These are phyloP conservation scores for Mortierella sp. DNA, from an alignment of 371 early-diverging fungal species.

Conservation along the genomic window DNA sequence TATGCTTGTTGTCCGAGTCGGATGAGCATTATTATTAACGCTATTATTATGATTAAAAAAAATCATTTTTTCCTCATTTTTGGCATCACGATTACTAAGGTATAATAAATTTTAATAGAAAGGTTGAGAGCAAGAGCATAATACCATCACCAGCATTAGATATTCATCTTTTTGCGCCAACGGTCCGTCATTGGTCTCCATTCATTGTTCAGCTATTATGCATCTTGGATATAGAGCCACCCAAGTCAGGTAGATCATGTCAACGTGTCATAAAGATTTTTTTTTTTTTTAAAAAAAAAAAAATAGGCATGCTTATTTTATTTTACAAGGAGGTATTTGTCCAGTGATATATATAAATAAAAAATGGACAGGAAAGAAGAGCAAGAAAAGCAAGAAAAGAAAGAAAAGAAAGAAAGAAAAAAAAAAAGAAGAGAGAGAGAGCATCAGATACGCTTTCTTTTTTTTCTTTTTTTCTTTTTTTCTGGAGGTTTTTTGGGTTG, in stretches of 20 bases:
- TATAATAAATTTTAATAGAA: no score
- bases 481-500: no score
- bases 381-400: no score
- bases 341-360: no score
- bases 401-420: background rate
- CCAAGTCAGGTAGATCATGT: background rate
- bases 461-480: no score
- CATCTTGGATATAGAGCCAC: background rate
- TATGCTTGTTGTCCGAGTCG: slow-evolving; percentile 40
- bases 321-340: background rate
- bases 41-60: background rate
- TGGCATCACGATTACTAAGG: no score
- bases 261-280: background rate
- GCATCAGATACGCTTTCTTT: no score
- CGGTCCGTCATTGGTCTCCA: no score
- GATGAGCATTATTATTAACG: background rate
- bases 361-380: background rate
- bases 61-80: background rate
- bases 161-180: no score
- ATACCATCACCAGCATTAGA: background rate
- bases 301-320: slow-evolving; percentile 2
- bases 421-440: background rate
- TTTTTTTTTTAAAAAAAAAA: slow-evolving; percentile 4
- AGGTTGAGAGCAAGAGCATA: background rate
- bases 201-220: no score